Evolutionary conservation across 164 flowering plant genomes (phyloP).

Genomic region (Litsea cubeba): DNA sequence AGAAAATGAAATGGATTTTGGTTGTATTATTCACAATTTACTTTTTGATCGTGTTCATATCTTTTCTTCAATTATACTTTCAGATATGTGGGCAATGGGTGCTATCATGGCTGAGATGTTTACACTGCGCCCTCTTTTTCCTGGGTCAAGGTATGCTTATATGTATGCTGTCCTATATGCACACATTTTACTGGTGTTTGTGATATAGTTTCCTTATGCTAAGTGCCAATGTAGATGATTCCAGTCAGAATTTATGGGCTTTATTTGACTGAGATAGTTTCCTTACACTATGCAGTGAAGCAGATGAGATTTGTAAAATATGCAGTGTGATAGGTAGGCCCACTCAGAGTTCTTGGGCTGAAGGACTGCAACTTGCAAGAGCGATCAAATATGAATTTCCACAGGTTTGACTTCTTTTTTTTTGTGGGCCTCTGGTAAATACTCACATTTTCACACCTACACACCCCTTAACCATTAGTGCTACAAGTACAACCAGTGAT

Average conservation of each 20-base stretch:
- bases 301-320: slow-evolving; percentile 74
- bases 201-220: too few species aligned
- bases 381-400: slow-evolving; percentile 72
- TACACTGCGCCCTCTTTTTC: slow-evolving; percentile 85
- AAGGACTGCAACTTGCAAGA: slow-evolving; percentile 66
- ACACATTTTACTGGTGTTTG: too few species aligned
- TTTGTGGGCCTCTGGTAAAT: too few species aligned
- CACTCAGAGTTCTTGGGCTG: slow-evolving; percentile 52
- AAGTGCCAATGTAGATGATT: too few species aligned
- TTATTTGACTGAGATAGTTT: neutral
- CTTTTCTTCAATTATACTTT: too few species aligned
- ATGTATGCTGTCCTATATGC: neutral
- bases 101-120: slow-evolving; percentile 95
- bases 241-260: too few species aligned
- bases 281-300: slow-evolving; percentile 30
- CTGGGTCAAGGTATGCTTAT: slow-evolving; percentile 62
- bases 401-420: slow-evolving; percentile 21
- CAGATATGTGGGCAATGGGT: slow-evolving; percentile 99
- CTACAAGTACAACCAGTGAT: too few species aligned
- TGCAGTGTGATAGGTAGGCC: slow-evolving; percentile 91
- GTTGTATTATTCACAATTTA: too few species aligned
- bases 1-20: too few species aligned
- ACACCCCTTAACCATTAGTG: too few species aligned
- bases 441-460: too few species aligned
- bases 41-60: too few species aligned